phyloP scores from a whole-genome alignment of 768 basidiomycete genomes.

The Pleurotus platypus region DNA sequence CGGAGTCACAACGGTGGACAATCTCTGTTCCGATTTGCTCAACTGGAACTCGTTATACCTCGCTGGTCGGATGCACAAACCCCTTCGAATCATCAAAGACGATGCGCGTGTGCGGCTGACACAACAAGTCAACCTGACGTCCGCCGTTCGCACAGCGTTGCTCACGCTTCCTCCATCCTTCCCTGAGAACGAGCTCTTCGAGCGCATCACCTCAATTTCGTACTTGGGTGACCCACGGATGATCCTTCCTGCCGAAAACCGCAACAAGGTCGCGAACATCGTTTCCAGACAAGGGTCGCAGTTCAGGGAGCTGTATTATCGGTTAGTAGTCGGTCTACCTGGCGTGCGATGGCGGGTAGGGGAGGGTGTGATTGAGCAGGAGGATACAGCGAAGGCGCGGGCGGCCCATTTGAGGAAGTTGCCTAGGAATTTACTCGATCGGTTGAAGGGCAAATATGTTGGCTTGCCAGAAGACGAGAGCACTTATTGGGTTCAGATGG shows the following conservation, averaged over 20 bases:
- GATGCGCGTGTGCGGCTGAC: slow-evolving; percentile 90
- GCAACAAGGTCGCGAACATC: slow-evolving; percentile 91
- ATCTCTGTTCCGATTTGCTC: slow-evolving; percentile 83
- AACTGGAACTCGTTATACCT: slow-evolving; percentile 94
- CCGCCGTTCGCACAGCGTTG: slow-evolving; percentile 87
- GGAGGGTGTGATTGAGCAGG: slow-evolving; percentile 63
- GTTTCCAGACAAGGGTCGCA: slow-evolving; percentile 77
- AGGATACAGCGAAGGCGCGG: slow-evolving; percentile 61
- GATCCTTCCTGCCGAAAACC: slow-evolving; percentile 92
- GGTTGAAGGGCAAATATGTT: slow-evolving; percentile 49
- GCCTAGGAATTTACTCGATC: slow-evolving; percentile 59
- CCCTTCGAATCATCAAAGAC: slow-evolving; percentile 87
- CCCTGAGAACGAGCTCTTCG: slow-evolving; percentile 78
- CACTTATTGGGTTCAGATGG: slow-evolving; percentile 72
- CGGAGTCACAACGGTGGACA: slow-evolving; percentile 89
- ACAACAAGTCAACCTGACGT: slow-evolving; percentile 90
- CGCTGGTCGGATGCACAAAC: slow-evolving; percentile 97
- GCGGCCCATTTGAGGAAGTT: slow-evolving; percentile 76
- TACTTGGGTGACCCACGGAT: slow-evolving; percentile 93
- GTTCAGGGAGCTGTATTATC: slow-evolving; percentile 86
- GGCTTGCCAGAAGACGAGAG: slow-evolving; percentile 50
- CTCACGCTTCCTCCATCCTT: slow-evolving; percentile 83
- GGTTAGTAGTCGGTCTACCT: slow-evolving; percentile 72
- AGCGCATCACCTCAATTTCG: slow-evolving; percentile 79
- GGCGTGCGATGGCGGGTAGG: slow-evolving; percentile 71